phyloP scores from a whole-genome alignment of 2,329 filamentous ascomycete genomes.

The Fusarium incarnatum region DNA sequence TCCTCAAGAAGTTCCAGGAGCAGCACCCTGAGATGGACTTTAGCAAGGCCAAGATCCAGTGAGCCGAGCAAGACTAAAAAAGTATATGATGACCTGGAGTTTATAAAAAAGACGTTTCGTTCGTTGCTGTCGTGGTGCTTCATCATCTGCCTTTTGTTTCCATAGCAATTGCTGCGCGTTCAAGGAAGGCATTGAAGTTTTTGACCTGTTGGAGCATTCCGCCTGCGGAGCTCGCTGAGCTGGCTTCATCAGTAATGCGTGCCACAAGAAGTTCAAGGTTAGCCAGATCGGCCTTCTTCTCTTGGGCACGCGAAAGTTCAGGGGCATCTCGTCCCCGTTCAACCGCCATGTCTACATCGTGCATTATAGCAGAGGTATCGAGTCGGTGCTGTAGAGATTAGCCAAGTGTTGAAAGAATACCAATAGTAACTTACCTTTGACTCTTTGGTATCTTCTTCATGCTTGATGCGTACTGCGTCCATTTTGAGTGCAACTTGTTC shows the following conservation, averaged over 20 bases:
- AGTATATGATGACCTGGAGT: conserved; percentile 13
- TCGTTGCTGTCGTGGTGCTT: conserved; percentile 7
- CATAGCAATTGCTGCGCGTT: conserved; percentile 68
- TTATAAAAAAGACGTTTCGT: conserved; percentile 12
- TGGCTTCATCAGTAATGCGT: conserved; percentile 65
- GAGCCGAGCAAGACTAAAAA: conserved; percentile 32
- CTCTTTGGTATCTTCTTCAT: conserved; percentile 66
- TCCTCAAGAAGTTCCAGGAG: conserved; percentile 91
- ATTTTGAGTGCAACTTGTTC: conserved; percentile 72
- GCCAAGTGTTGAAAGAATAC: background rate
- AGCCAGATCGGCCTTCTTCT: conserved; percentile 63
- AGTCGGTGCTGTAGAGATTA: conserved; percentile 56
- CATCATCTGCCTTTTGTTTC: conserved; percentile 56
- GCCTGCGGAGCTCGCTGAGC: conserved; percentile 60
- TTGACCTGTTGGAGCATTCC: conserved; percentile 67
- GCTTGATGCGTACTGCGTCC: conserved; percentile 70
- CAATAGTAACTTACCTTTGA: conserved; percentile 58
- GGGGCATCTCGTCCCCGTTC: conserved; percentile 63
- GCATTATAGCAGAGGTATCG: conserved; percentile 67
- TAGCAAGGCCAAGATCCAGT: conserved; percentile 75
- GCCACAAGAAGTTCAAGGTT: conserved; percentile 69
- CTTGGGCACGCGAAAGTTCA: conserved; percentile 58
- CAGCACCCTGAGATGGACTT: conserved; percentile 82
- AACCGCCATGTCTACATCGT: conserved; percentile 70
- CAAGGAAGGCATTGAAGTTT: conserved; percentile 73